Conservation (phyloP, 257 asterid genomes). For the Verbascum thapsus region DNA sequence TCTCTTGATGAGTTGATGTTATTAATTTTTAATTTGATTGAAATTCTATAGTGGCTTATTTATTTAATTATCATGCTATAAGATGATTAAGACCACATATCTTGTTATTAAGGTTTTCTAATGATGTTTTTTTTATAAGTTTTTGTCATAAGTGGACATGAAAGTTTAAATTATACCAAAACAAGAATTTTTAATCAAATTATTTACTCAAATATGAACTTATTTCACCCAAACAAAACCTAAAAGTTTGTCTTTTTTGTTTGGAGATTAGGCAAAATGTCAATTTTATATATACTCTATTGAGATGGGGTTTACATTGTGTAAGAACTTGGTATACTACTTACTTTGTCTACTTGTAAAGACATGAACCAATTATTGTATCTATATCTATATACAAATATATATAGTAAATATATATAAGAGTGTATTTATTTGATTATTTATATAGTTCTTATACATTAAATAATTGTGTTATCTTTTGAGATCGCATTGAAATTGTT, state of each 20-base stretch:
- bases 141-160: not conserved
- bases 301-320: not conserved
- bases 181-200: too few relatives aligned
- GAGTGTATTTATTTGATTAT: not conserved
- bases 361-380: not conserved
- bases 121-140: not conserved
- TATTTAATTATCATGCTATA: not conserved
- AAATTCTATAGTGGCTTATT: conserved; percentile 7
- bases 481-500: too few relatives aligned
- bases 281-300: not conserved
- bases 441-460: too few relatives aligned
- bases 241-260: not conserved
- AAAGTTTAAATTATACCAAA: too few relatives aligned
- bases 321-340: not conserved
- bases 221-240: too few relatives aligned
- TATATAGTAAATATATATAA: not conserved
- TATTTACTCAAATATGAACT: too few relatives aligned
- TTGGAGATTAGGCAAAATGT: conserved; percentile 22
- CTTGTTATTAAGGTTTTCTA: not conserved
- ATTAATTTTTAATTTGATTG: not conserved
- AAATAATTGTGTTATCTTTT: too few relatives aligned
- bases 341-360: conserved; percentile 20
- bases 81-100: not conserved
- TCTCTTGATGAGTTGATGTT: conserved; percentile 13
- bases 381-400: too few relatives aligned